phyloP scores from a whole-genome alignment of 1,139 yeast genomes.

The Protomyces inundatus region DNA sequence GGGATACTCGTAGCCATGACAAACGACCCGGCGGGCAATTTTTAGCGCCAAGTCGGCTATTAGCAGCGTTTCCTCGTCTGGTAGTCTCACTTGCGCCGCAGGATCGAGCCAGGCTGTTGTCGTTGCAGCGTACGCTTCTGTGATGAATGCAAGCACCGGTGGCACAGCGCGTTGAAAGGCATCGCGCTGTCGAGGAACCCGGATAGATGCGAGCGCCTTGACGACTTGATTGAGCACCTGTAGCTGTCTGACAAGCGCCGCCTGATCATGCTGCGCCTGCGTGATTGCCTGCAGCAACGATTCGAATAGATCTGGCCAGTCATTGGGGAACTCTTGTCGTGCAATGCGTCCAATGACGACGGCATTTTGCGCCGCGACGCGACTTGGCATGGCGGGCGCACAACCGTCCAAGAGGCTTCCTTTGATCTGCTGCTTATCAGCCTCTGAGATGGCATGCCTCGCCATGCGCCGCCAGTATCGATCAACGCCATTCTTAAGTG shows the following conservation, averaged over 20 bases:
- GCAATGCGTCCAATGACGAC: conserved; percentile 72
- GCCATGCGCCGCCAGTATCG: conserved; percentile 74
- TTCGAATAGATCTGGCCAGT: conserved; percentile 78
- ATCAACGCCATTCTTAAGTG: conserved; percentile 81
- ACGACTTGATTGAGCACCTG: conserved; percentile 68
- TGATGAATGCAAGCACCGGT: not conserved
- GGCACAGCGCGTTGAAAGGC: conserved; percentile 53
- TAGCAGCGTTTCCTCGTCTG: conserved; percentile 40
- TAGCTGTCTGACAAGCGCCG: conserved; percentile 57
- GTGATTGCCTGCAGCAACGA: conserved; percentile 36
- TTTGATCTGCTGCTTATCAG: conserved; percentile 65
- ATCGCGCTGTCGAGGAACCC: conserved; percentile 76
- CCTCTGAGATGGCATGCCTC: conserved; percentile 51
- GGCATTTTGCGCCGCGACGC: conserved; percentile 69
- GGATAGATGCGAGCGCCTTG: conserved; percentile 64
- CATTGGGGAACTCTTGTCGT: conserved; percentile 76
- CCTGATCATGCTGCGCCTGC: conserved; percentile 40
- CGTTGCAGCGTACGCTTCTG: not conserved
- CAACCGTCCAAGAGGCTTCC: conserved; percentile 54
- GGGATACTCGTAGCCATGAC: conserved; percentile 71
- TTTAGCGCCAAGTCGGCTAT: conserved; percentile 74
- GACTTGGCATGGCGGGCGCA: conserved; percentile 65
- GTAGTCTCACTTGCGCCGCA: not conserved
- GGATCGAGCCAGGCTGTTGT: conserved; percentile 38
- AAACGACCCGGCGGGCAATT: conserved; percentile 63